Evolutionary conservation across 2,329 filamentous ascomycete genomes (phyloP).

Genomic region (Colletotrichum spinosum): DNA sequence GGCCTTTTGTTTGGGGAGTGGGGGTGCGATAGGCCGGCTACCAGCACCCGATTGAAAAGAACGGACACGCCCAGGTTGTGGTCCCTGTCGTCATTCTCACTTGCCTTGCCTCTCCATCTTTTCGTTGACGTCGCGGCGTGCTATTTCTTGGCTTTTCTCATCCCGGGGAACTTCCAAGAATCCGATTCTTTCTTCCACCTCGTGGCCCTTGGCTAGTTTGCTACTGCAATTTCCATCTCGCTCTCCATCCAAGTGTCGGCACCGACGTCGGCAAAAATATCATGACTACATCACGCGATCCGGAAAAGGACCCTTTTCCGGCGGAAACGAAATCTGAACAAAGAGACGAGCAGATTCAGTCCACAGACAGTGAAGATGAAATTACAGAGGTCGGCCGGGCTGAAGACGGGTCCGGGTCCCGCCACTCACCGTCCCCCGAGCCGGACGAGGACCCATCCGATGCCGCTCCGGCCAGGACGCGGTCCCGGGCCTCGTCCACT

Average conservation of each 20-base stretch:
- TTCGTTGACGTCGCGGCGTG: neutral
- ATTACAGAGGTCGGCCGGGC: slow-evolving; percentile 25
- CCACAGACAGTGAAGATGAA: slow-evolving; percentile 31
- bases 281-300: slow-evolving; percentile 24
- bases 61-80: slow-evolving; percentile 19
- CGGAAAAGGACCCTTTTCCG: slow-evolving; percentile 34
- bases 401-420: slow-evolving; percentile 12
- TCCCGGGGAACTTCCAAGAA: slow-evolving; percentile 2
- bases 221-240: slow-evolving; percentile 5
- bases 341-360: slow-evolving; percentile 23
- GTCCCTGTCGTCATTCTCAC: slow-evolving; percentile 25
- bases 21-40: slow-evolving; percentile 22
- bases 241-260: slow-evolving; percentile 9
- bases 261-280: slow-evolving; percentile 28
- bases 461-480: slow-evolving; percentile 34
- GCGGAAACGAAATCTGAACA: slow-evolving; percentile 9
- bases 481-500: slow-evolving; percentile 52
- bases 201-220: neutral
- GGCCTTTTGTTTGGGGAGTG: slow-evolving; percentile 8
- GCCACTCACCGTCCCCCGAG: slow-evolving; percentile 10
- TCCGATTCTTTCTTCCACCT: neutral
- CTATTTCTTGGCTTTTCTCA: slow-evolving; percentile 11
- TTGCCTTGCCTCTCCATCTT: slow-evolving; percentile 15
- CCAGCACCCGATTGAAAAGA: slow-evolving; percentile 28
- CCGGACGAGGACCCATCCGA: slow-evolving; percentile 20